phyloP scores from a whole-genome alignment of 495 filamentous ascomycete species.

The Entonaema liquescens region DNA sequence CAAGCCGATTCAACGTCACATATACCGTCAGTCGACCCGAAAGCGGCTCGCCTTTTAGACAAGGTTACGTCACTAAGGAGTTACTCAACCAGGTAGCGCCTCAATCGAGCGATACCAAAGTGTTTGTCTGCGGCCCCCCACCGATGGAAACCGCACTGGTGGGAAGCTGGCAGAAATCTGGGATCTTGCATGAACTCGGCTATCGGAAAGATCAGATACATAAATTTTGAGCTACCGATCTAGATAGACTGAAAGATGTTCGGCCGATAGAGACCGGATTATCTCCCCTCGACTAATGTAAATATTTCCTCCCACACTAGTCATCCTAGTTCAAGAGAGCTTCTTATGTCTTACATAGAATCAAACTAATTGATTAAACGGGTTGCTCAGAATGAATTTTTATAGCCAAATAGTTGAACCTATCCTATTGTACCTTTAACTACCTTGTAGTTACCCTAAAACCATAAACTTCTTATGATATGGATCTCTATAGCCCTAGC shows the following conservation, averaged over 20 bases:
- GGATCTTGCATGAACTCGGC: slow-evolving; percentile 62
- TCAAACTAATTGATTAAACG: too few species aligned
- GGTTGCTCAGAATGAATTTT: too few species aligned
- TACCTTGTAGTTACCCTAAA: too few species aligned
- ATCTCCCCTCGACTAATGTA: neutral
- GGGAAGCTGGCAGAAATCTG: slow-evolving; percentile 50
- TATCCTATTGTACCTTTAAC: too few species aligned
- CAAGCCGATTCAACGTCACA: slow-evolving; percentile 64
- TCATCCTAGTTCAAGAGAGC: neutral
- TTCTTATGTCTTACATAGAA: neutral
- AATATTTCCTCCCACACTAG: neutral
- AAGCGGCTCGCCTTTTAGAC: slow-evolving; percentile 52
- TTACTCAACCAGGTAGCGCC: slow-evolving; percentile 61
- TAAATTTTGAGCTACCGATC: slow-evolving; percentile 52
- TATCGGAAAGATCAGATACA: slow-evolving; percentile 64
- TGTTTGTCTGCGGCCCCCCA: slow-evolving; percentile 73
- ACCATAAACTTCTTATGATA: too few species aligned
- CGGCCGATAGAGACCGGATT: neutral
- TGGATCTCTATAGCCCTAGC: too few species aligned
- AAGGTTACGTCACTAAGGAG: slow-evolving; percentile 66
- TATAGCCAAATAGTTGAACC: too few species aligned
- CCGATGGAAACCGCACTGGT: slow-evolving; percentile 67
- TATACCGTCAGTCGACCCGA: slow-evolving; percentile 66
- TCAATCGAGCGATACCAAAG: slow-evolving; percentile 57
- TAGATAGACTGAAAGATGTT: neutral